Base-by-base conservation (phyloP, 2,329 filamentous ascomycete species). In the Fusarium redolens region DNA sequence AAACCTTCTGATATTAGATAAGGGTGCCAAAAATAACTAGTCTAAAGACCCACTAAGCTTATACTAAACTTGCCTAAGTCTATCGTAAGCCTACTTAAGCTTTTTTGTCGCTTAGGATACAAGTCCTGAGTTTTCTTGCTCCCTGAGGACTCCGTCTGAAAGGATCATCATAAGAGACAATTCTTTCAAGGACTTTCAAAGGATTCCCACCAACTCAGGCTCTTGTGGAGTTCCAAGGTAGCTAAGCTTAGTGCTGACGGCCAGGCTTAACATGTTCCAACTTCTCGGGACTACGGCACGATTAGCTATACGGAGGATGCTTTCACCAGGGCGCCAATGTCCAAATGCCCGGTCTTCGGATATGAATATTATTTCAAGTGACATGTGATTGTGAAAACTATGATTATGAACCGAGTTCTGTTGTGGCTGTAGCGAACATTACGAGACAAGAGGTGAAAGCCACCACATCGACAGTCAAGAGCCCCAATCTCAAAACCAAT, bases 161-260 rank as follows among this genome's bases (percentile, higher is more conserved):
- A 44, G 44, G 37, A 38, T 44, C 54, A 50, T 51, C 20, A 61
- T 18, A 15, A 58, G 59, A 61, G 13, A 43, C 18, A 40, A n/a
- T 15, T 12, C 17, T 11, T 40, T 4, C 20, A 22, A 15, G 12
- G 40, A 28, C 11, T 1, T n/a, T n/a, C 35, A 35, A n/a, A 28
- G 31, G 37, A 43, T 55, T 61, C 18, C 14, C 7, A 8, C 22
- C 28, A 55, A 17, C 11, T 22, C 4, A 14, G 33, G 40, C 28
- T 38, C 18, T 12, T 37, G 10, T 52, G 22, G 33, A 38, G 22
- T 17, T 28, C 13, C 20, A 1, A 38, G 20, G 14, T 35, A 47
- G 52, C 41, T 25, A 22, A 38, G n/a, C 13, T 48, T 52, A 54
- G 37, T 59, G 51, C 61, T 51, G 43, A 40, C 44, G 25, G 22